These are phyloP conservation scores for Trichoderma hamatum DNA, from an alignment of 2,329 filamentous ascomycete species.

Conservation along the genomic window DNA sequence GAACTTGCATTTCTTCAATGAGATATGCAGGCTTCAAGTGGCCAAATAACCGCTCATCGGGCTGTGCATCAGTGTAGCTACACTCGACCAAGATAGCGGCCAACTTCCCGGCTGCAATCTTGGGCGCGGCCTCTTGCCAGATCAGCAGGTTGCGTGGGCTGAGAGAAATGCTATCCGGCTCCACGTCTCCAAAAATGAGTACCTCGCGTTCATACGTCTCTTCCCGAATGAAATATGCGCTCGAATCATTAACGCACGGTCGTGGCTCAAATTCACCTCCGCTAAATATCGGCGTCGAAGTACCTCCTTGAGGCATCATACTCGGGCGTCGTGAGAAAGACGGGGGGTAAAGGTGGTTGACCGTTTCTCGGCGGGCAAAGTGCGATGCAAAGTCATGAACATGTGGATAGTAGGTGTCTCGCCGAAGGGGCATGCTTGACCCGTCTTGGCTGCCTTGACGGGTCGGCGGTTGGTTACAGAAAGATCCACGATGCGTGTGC, in stretches of 20 bases:
- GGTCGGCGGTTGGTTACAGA: conserved; percentile 52
- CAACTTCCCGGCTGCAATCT: conserved; percentile 72
- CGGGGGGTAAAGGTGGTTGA: conserved; percentile 30
- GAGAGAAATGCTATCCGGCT: conserved; percentile 83
- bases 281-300: conserved; percentile 32
- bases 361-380: conserved; percentile 35
- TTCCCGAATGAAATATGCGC: conserved; percentile 90
- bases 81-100: conserved; percentile 93
- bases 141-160: conserved; percentile 79
- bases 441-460: conserved; percentile 56
- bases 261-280: conserved; percentile 44
- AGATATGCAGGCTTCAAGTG: conserved; percentile 85
- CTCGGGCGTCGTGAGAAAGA: conserved; percentile 33
- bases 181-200: conserved; percentile 93
- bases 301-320: conserved; percentile 39
- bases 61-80: conserved; percentile 81
- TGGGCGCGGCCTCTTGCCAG: conserved; percentile 87
- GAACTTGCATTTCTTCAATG: conserved; percentile 71
- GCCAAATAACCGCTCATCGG: conserved; percentile 79
- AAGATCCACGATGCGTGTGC: conserved; percentile 64
- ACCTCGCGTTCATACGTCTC: conserved; percentile 72
- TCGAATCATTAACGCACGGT: conserved; percentile 80
- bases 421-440: conserved; percentile 38
- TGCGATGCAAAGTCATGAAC: conserved; percentile 47
- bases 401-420: conserved; percentile 35